Percentiles rank a stretch among this genome's conserved stretches.
Evolutionary conservation across 768 basidiomycete genomes (phyloP).

Genomic region (Phaffia australis): DNA sequence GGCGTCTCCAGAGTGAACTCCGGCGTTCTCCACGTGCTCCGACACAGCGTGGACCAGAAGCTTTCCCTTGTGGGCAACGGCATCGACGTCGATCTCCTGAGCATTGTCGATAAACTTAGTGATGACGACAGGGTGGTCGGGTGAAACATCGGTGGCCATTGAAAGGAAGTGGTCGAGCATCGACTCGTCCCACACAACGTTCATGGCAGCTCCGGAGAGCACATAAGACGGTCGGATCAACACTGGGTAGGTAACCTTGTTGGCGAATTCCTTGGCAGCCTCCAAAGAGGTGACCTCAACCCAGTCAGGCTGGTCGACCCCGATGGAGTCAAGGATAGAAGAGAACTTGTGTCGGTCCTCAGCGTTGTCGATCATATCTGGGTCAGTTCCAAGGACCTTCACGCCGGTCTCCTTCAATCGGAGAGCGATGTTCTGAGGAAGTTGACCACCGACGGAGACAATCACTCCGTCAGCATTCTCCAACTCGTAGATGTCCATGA

Average conservation of each 20-base stretch:
- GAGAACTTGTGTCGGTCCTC: slow-evolving; percentile 99
- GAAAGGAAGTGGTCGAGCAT: slow-evolving; percentile 84
- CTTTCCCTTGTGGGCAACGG: slow-evolving; percentile 83
- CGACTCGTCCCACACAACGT: slow-evolving; percentile 88
- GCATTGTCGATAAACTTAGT: slow-evolving; percentile 98
- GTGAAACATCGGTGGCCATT: slow-evolving; percentile 92
- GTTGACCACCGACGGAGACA: slow-evolving; percentile 96
- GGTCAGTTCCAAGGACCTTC: slow-evolving; percentile 91
- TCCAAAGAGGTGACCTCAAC: slow-evolving; percentile 76
- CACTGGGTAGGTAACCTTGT: slow-evolving; percentile 84
- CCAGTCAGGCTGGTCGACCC: slow-evolving; percentile 97
- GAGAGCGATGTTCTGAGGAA: slow-evolving; percentile 97
- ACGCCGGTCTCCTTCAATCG: slow-evolving; percentile 82
- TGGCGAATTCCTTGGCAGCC: slow-evolving; percentile 82
- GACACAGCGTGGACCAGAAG: slow-evolving; percentile 92
- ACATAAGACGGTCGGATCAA: slow-evolving; percentile 98
- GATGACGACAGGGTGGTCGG: slow-evolving; percentile 93
- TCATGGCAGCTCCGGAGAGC: slow-evolving; percentile 98
- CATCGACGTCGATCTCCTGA: slow-evolving; percentile 96
- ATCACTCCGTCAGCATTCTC: slow-evolving; percentile 86
- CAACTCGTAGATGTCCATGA: slow-evolving; percentile 99
- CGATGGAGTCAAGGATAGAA: slow-evolving; percentile 81
- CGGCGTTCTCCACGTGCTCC: slow-evolving; percentile 97
- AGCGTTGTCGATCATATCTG: slow-evolving; percentile 85
- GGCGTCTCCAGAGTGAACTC: slow-evolving; percentile 97